phyloP scores from a whole-genome alignment of 1,139 yeast genomes.

The Geotrichum citri-aurantii region DNA sequence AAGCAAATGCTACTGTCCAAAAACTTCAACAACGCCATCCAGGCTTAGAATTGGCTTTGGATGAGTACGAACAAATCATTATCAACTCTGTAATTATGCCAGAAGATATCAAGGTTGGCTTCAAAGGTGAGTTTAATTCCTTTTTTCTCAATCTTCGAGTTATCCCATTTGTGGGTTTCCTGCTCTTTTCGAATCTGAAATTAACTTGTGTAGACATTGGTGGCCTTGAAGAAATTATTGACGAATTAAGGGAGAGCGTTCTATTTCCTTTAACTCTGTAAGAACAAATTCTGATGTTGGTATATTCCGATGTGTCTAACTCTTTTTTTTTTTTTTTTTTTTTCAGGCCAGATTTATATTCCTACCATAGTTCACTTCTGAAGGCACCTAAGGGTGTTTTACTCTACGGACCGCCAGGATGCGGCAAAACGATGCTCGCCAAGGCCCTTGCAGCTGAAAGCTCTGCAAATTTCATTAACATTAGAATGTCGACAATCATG shows the following conservation, averaged over 20 bases:
- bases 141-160: neutral
- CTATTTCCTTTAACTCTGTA: slow-evolving; percentile 75
- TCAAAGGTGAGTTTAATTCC: slow-evolving; percentile 42
- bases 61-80: slow-evolving; percentile 72
- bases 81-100: slow-evolving; percentile 79
- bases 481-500: slow-evolving; percentile 91
- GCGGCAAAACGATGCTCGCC: slow-evolving; percentile 97
- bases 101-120: slow-evolving; percentile 67
- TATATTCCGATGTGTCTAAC: neutral
- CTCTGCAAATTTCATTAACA: slow-evolving; percentile 85
- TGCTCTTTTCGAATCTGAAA: neutral
- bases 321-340: neutral
- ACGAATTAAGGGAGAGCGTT: slow-evolving; percentile 81
- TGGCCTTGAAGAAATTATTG: slow-evolving; percentile 75
- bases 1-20: slow-evolving; percentile 58
- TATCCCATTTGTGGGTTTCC: neutral
- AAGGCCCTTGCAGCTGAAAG: slow-evolving; percentile 91
- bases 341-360: slow-evolving; percentile 51
- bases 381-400: slow-evolving; percentile 94
- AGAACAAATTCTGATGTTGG: slow-evolving; percentile 26
- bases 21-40: slow-evolving; percentile 57
- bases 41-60: slow-evolving; percentile 51
- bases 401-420: slow-evolving; percentile 94
- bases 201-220: slow-evolving; percentile 57
- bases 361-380: slow-evolving; percentile 56